These are phyloP conservation scores for Lycium ferocissimum DNA, from an alignment of 257 asterid species.

Conservation along the genomic window DNA sequence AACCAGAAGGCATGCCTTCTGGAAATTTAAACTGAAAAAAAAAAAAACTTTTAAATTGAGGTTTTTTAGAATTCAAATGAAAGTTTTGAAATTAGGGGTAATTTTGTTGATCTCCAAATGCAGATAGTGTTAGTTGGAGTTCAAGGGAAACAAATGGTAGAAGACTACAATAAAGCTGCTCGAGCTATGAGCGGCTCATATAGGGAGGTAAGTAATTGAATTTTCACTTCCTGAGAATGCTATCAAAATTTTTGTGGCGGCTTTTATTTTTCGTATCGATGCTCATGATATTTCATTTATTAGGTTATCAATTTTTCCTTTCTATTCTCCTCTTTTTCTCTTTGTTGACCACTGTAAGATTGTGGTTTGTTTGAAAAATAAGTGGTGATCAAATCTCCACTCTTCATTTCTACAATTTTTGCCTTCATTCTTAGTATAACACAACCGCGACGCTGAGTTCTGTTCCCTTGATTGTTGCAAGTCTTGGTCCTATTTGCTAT, in stretches of 20 bases:
- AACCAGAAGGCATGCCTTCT: no score
- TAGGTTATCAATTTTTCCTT: background rate
- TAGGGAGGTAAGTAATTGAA: background rate
- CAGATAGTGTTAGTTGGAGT: background rate
- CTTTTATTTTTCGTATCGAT: background rate
- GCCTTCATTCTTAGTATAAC: background rate
- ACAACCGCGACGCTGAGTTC: background rate
- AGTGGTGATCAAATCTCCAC: background rate
- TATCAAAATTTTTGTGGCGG: background rate
- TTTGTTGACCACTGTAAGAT: background rate
- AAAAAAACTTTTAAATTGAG: background rate
- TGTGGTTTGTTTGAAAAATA: background rate
- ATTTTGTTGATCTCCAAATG: no score
- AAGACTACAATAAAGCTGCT: no score
- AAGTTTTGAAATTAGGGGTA: background rate
- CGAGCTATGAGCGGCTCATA: no score
- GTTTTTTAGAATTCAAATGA: background rate
- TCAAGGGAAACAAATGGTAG: background rate
- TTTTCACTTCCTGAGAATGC: background rate
- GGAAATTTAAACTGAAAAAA: no score
- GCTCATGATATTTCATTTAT: background rate
- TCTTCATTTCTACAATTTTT: background rate
- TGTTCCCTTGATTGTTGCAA: background rate
- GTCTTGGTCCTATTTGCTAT: background rate
- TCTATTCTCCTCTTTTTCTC: background rate